These are phyloP conservation scores for Exsudoporus frostii DNA, from an alignment of 768 basidiomycete genomes.

Conservation along the genomic window DNA sequence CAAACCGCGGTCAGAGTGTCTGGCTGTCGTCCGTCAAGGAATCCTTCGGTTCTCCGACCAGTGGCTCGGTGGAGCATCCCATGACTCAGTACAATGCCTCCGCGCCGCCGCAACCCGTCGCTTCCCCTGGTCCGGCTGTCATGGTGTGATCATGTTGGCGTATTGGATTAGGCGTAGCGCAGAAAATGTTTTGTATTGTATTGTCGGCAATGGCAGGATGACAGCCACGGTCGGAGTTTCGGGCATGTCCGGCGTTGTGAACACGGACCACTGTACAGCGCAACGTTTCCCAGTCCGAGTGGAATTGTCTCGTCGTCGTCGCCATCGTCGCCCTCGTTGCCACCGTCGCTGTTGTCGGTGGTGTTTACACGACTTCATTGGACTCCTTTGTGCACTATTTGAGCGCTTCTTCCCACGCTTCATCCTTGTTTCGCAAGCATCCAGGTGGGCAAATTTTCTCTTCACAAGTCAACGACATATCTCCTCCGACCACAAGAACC, in stretches of 20 bases:
- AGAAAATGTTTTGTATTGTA: not conserved
- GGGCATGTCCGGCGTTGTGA: constrained; percentile 24
- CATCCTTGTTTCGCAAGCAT: constrained; percentile 29
- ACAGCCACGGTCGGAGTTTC: constrained; percentile 32
- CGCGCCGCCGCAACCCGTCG: constrained; percentile 1
- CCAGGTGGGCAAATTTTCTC: constrained; percentile 30
- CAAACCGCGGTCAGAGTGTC: constrained; percentile 26
- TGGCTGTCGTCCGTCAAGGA: constrained; percentile 36
- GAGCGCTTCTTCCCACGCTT: constrained; percentile 26
- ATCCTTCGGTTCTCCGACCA: constrained; percentile 16
- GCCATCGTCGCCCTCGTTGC: constrained; percentile 2
- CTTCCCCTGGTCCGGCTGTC: not conserved
- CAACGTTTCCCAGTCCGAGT: constrained; percentile 18
- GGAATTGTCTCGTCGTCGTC: constrained; percentile 9
- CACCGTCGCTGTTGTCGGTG: constrained; percentile 8
- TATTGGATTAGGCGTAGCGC: not conserved
- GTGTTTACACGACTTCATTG: constrained; percentile 6
- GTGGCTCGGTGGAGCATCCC: constrained; percentile 8
- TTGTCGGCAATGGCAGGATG: not conserved
- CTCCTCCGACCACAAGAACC: not conserved
- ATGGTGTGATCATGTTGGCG: not conserved
- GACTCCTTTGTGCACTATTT: constrained; percentile 14
- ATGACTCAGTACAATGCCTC: constrained; percentile 16
- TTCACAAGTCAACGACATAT: constrained; percentile 8
- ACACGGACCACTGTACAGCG: constrained; percentile 3